Conservation (phyloP, 1,139 yeast species). For the Zhuliangozyma blackwelliae region DNA sequence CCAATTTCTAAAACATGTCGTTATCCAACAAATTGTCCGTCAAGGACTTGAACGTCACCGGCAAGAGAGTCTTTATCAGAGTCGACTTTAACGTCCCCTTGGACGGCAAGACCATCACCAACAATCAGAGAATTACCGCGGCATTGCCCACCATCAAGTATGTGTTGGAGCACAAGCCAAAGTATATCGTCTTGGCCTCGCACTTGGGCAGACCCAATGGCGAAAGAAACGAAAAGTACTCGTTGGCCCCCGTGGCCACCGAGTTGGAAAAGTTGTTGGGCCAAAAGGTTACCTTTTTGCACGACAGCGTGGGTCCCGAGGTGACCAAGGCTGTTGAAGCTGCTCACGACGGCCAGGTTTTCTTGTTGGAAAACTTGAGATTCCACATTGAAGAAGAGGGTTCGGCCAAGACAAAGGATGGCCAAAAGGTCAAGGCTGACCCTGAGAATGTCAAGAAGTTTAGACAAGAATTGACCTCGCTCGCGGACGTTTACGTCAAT, state of each 20-base stretch:
- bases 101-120: constrained; percentile 93
- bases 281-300: constrained; percentile 66
- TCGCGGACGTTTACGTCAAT: constrained; percentile 94
- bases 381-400: constrained; percentile 98
- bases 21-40: constrained; percentile 88
- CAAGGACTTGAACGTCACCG: constrained; percentile 78
- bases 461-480: constrained; percentile 79
- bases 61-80: constrained; percentile 92
- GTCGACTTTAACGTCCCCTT: constrained; percentile 97
- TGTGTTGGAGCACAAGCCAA: constrained; percentile 85
- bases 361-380: constrained; percentile 91
- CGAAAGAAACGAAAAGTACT: constrained; percentile 73
- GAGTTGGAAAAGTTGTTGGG: constrained; percentile 76
- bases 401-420: constrained; percentile 64
- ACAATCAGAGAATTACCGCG: constrained; percentile 97
- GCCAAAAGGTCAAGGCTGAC: constrained; percentile 86
- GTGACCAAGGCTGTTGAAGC: constrained; percentile 72
- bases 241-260: constrained; percentile 85
- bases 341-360: constrained; percentile 67
- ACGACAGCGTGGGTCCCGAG: constrained; percentile 85
- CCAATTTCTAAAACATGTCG: constrained; percentile 51
- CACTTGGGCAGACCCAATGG: constrained; percentile 99
- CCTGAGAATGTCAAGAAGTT: constrained; percentile 75
- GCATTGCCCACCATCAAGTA: constrained; percentile 95
- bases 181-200: constrained; percentile 85